Percentiles rank a stretch among this genome's conserved stretches.
These are phyloP conservation scores for Colletotrichum ledebouriae DNA, from an alignment of 2,329 filamentous ascomycete species.

Conservation along the genomic window DNA sequence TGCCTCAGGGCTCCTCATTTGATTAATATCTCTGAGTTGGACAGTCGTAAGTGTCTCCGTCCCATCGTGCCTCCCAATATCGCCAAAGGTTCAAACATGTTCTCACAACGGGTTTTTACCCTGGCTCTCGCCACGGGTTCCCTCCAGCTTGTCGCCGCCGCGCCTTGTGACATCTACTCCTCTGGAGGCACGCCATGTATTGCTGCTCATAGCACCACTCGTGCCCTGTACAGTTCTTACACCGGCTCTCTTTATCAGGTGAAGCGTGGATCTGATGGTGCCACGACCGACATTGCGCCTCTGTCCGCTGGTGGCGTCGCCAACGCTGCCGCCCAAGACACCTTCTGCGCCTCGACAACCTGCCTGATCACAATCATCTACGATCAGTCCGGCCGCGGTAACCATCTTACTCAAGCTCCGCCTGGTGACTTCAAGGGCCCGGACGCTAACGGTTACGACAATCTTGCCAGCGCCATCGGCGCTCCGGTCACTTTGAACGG, in stretches of 20 bases:
- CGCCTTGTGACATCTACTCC: slow-evolving; percentile 73
- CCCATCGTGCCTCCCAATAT: background rate
- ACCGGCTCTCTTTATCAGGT: slow-evolving; percentile 71
- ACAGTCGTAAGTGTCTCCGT: background rate
- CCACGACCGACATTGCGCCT: slow-evolving; percentile 63
- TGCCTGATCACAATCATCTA: slow-evolving; percentile 75
- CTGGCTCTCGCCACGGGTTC: slow-evolving; percentile 53
- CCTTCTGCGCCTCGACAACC: slow-evolving; percentile 71
- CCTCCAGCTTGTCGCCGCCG: slow-evolving; percentile 58
- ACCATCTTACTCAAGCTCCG: slow-evolving; percentile 74
- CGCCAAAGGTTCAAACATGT: slow-evolving; percentile 1
- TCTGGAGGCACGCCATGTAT: slow-evolving; percentile 72
- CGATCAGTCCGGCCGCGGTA: slow-evolving; percentile 73
- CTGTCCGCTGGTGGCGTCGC: slow-evolving; percentile 72
- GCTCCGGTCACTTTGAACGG: slow-evolving; percentile 73
- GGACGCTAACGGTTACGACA: slow-evolving; percentile 69
- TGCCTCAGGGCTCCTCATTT: no score
- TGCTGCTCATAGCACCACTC: slow-evolving; percentile 75
- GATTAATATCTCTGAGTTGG: no score
- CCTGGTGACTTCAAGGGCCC: slow-evolving; percentile 70
- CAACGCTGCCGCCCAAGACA: slow-evolving; percentile 71
- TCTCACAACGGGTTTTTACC: slow-evolving; percentile 39
- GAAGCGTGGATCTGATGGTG: slow-evolving; percentile 64
- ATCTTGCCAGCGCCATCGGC: slow-evolving; percentile 69
- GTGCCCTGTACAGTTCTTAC: slow-evolving; percentile 69